Percentiles rank a stretch among this genome's conserved stretches.
Conservation (phyloP, 73 alveolate genomes). For the Tetrahymena thermophila region DNA sequence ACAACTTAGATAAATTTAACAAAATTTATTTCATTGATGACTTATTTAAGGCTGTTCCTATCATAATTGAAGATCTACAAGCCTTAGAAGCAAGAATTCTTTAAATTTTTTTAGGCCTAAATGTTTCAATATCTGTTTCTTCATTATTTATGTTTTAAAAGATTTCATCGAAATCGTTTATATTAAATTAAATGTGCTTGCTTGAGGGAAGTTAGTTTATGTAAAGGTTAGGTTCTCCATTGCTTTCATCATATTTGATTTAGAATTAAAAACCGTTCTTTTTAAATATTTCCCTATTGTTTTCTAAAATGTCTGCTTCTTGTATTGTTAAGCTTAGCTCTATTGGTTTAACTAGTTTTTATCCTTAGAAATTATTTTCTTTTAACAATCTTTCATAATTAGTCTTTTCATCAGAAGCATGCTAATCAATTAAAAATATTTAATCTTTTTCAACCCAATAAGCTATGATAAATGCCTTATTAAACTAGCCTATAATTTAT, state of each 20-base stretch:
- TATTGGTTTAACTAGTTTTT: constrained; percentile 55
- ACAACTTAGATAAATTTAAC: constrained; percentile 66
- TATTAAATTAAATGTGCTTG: constrained; percentile 1
- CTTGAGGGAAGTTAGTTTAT: constrained; percentile 2
- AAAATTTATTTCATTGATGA: constrained; percentile 77
- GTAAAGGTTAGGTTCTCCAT: background rate
- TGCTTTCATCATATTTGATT: background rate
- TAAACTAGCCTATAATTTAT: constrained; percentile 86
- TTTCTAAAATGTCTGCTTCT: constrained; percentile 40
- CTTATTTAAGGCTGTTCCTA: constrained; percentile 73
- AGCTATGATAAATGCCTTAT: constrained; percentile 91
- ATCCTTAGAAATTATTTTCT: constrained; percentile 44
- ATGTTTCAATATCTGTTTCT: constrained; percentile 3
- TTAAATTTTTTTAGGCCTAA: constrained; percentile 72
- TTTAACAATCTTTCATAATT: constrained; percentile 80
- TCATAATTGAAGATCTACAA: constrained; percentile 91
- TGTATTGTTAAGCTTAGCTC: constrained; percentile 43
- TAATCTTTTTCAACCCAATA: constrained; percentile 42
- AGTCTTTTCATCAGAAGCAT: constrained; percentile 95
- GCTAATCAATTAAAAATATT: constrained; percentile 89
- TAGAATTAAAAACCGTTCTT: constrained; percentile 57
- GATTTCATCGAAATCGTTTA: constrained; percentile 11
- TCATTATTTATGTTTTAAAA: constrained; percentile 29
- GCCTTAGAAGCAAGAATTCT: constrained; percentile 89
- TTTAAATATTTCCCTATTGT: constrained; percentile 39